phyloP scores from a whole-genome alignment of 768 basidiomycete genomes.

The Hygrocybe coccinea region DNA sequence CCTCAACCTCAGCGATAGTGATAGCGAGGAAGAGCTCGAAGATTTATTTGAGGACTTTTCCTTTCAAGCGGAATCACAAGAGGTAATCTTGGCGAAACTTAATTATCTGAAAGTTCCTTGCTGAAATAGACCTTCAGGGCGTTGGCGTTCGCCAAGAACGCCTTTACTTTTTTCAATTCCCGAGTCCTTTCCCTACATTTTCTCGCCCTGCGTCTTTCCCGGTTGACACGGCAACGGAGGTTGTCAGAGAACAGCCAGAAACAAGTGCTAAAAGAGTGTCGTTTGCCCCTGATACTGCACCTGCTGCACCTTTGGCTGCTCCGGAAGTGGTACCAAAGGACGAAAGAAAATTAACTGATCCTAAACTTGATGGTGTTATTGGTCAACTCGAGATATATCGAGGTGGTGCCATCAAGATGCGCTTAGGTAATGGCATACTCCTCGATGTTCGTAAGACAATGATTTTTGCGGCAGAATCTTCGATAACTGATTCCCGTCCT shows the following conservation, averaged over 20 bases:
- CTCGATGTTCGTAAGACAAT: constrained; percentile 60
- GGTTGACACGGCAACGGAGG: constrained; percentile 31
- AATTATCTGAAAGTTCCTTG: not conserved
- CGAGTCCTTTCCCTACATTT: constrained; percentile 77
- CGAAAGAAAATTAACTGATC: constrained; percentile 28
- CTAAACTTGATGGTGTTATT: constrained; percentile 65
- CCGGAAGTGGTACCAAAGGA: constrained; percentile 22
- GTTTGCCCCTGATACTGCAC: constrained; percentile 58
- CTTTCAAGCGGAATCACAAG: constrained; percentile 32
- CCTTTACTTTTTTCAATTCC: constrained; percentile 89
- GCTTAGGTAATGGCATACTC: constrained; percentile 72
- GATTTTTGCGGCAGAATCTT: not conserved
- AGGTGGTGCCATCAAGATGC: constrained; percentile 84
- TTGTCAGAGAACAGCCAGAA: constrained; percentile 14
- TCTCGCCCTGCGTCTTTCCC: constrained; percentile 26
- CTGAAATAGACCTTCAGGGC: constrained; percentile 36
- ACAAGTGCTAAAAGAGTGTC: constrained; percentile 49
- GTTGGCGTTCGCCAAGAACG: constrained; percentile 52
- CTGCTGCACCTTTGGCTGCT: constrained; percentile 23
- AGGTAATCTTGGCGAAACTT: constrained; percentile 30
- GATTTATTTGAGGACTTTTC: constrained; percentile 71
- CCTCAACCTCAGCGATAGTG: constrained; percentile 67
- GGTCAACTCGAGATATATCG: constrained; percentile 82
- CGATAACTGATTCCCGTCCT: not conserved
- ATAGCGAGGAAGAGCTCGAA: constrained; percentile 76